Base-by-base conservation (phyloP, 805 yeast genomes). In the Novakomyces olei region DNA sequence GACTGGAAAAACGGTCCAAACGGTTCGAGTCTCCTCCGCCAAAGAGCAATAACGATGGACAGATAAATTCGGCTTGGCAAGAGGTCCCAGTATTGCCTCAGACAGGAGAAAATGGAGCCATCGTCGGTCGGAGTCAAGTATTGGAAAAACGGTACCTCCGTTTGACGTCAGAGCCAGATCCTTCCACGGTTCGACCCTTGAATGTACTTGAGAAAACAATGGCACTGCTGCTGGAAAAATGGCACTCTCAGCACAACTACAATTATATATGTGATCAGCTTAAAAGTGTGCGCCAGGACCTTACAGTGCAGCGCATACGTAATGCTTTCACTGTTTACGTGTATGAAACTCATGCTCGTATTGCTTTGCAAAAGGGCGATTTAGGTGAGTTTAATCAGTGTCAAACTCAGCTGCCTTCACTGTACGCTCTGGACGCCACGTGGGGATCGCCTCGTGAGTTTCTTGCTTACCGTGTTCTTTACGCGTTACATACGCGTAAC, bases 341-440 rank as follows among this genome's bases (percentile, higher is more conserved):
- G 0, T 85, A 88, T 50, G 88, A 80, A 50, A 63, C 71, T 2
- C 92, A 85, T 51, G 88, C 88, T 3, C 66, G 81, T 31, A 57
- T 83, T n/a, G 92, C 95, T 0, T 62, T 85, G 25, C 75, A 71
- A 42, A 72, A 75, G 46, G 63, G 66, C 26, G 98, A 85, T 50
- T 54, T 85, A 39, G 95, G 95, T 6, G 96, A 88, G 50, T 81
- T 77, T 50, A 88, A 88, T 54, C 95, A 85, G 50, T 88, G 96
- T 49, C 92, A 77, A 50, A 69, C 91, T 10, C 79, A 80, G 44
- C 54, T 88, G 32, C 67, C 67, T 39, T 58, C 63, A 29, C 55
- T 83, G 16, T 83, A 74, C 46, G 64, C 57, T 18, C 43, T 44
- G 16, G n/a, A n/a, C n/a, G n/a, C n/a, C n/a, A n/a, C n/a, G n/a